Conservation (phyloP, 164 flowering plant genomes). For the Vitis amurensis region DNA sequence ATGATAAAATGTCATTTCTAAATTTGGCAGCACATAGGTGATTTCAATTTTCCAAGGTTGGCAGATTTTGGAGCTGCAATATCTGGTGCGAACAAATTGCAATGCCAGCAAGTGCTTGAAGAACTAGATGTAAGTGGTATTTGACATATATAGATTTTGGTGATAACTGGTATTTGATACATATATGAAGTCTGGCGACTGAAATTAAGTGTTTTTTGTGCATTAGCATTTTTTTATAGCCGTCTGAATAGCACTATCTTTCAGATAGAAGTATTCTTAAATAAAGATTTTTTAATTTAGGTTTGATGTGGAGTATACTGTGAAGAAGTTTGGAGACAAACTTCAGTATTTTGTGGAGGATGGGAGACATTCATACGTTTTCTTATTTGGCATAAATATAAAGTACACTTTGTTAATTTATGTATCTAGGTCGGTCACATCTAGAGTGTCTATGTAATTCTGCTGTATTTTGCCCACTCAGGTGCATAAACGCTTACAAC, state of each 20-base stretch:
- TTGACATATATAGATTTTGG: neutral
- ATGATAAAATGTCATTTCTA: neutral
- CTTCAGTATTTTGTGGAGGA: neutral
- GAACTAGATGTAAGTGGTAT: slow-evolving; percentile 85
- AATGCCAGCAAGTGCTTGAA: slow-evolving; percentile 89
- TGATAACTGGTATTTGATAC: neutral
- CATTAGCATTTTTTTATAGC: too few relatives aligned
- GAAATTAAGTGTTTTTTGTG: too few relatives aligned
- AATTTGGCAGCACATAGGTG: slow-evolving; percentile 84
- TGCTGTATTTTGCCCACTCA: slow-evolving; percentile 27
- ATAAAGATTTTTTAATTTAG: too few relatives aligned
- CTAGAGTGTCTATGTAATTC: neutral
- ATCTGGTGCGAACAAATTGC: slow-evolving; percentile 83
- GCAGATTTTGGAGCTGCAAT: slow-evolving; percentile 99
- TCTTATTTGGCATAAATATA: neutral
- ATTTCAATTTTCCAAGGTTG: slow-evolving; percentile 80
- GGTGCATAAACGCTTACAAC: slow-evolving; percentile 84
- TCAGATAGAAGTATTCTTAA: too few relatives aligned
- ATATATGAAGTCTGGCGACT: too few relatives aligned
- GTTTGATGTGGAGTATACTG: too few relatives aligned
- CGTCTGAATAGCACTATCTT: too few relatives aligned
- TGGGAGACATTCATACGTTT: neutral
- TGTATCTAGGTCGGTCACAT: neutral
- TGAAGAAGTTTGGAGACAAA: neutral
- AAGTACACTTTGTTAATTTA: neutral